Evolutionary conservation across 1,284 basidiomycete genomes (phyloP).

Genomic region (Tranzscheliella williamsii): DNA sequence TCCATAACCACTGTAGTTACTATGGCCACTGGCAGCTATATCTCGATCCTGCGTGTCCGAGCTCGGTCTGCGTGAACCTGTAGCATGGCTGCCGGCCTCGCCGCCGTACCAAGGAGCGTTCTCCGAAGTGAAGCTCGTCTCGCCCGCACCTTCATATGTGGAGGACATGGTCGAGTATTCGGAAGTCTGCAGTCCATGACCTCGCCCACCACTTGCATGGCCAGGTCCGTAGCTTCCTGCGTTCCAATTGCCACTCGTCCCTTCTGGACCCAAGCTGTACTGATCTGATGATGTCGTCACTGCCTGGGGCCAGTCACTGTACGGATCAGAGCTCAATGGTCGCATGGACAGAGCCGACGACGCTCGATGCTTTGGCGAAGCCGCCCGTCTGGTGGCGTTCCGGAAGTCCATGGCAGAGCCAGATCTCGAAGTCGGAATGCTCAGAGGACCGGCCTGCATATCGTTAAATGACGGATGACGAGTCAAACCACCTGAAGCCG

Average conservation of each 20-base stretch:
- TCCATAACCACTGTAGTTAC: constrained; percentile 19
- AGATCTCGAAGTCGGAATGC: constrained; percentile 38
- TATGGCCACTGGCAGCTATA: background rate
- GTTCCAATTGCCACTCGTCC: constrained; percentile 1
- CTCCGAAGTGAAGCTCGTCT: constrained; percentile 32
- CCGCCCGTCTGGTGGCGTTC: constrained; percentile 20
- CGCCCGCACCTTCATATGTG: constrained; percentile 16
- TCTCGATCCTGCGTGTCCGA: constrained; percentile 5
- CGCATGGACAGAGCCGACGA: constrained; percentile 42
- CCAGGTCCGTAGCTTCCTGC: constrained; percentile 3
- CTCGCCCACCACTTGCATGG: constrained; percentile 6
- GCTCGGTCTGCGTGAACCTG: constrained; percentile 20
- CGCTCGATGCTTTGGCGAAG: constrained; percentile 37
- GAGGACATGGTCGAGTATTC: constrained; percentile 20
- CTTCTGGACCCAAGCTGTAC: background rate
- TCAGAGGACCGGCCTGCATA: constrained; percentile 18
- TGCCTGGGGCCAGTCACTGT: constrained; percentile 37
- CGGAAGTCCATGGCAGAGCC: constrained; percentile 45
- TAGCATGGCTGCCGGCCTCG: constrained; percentile 2
- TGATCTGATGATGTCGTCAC: background rate
- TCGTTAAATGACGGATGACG: constrained; percentile 56
- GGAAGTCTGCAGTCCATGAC: constrained; percentile 6
- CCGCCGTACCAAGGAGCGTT: constrained; percentile 17
- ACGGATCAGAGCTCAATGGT: constrained; percentile 23
- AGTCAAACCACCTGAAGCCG: constrained; percentile 57